phyloP scores from a whole-genome alignment of 2,329 filamentous ascomycete species.

The Aspergillus sp. region DNA sequence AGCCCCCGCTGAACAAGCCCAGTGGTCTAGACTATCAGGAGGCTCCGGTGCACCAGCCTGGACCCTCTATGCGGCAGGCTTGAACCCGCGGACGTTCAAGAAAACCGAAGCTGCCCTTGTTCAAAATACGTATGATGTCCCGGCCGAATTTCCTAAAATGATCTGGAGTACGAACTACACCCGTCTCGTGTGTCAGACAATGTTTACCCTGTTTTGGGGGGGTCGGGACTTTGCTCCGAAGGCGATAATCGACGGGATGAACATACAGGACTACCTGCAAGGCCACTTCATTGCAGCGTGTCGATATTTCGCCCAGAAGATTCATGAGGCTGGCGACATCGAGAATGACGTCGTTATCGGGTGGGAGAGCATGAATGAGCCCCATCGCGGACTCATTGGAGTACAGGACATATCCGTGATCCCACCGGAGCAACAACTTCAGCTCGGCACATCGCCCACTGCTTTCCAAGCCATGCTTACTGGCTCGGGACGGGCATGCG shows the following conservation, averaged over 20 bases:
- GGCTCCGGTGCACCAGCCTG: constrained; percentile 96
- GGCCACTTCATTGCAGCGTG: constrained; percentile 80
- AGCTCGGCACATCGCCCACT: constrained; percentile 90
- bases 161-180: constrained; percentile 99
- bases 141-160: constrained; percentile 92
- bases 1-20: constrained; percentile 31
- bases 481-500: constrained; percentile 86
- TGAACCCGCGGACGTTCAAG: constrained; percentile 83
- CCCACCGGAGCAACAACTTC: constrained; percentile 82
- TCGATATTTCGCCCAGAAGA: constrained; percentile 76
- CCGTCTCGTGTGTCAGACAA: constrained; percentile 79
- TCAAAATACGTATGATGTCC: constrained; percentile 88
- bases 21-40: constrained; percentile 93
- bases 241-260: constrained; percentile 89
- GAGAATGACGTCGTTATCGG: constrained; percentile 86
- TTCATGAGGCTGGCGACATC: constrained; percentile 86
- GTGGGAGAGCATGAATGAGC: constrained; percentile 96
- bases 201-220: constrained; percentile 93
- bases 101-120: constrained; percentile 89
- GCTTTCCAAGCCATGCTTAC: constrained; percentile 92
- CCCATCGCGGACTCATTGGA: constrained; percentile 83
- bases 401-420: constrained; percentile 78
- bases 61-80: constrained; percentile 91
- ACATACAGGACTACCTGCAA: constrained; percentile 95
- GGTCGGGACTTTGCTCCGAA: constrained; percentile 92